A percentile compares a stretch with the other conserved stretches of the same genome.
These are phyloP conservation scores for Eucalyptus brandiana DNA, from an alignment of 345 rosid genomes.

Conservation along the genomic window DNA sequence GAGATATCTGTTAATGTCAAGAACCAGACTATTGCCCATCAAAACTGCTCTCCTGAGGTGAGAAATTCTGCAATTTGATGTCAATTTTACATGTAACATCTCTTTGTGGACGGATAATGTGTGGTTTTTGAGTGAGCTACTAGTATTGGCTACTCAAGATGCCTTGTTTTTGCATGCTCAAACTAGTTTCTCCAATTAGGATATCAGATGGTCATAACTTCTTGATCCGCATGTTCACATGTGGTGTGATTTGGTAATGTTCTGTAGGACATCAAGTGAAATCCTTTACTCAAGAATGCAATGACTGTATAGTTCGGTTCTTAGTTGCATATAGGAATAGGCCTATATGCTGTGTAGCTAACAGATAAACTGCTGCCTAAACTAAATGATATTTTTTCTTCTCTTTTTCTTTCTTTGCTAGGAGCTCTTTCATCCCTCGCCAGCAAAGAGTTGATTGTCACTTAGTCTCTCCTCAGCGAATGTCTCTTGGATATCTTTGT, in stretches of 20 bases:
- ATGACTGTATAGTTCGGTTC: not conserved
- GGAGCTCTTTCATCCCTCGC: not conserved
- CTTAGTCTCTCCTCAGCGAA: not conserved
- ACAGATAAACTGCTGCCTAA: not conserved
- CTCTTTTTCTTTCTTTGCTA: not conserved
- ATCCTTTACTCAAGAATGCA: not conserved
- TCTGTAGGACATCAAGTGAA: not conserved
- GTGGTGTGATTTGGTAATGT: not conserved
- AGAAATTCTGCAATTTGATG: not conserved
- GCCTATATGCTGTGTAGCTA: not conserved
- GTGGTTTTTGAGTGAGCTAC: not conserved
- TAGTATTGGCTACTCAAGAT: not conserved
- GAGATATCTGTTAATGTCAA: slow-evolving; percentile 56
- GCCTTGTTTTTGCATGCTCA: not conserved
- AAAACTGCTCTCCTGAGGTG: slow-evolving; percentile 63
- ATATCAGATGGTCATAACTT: not conserved
- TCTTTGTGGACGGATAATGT: not conserved
- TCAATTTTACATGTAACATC: not conserved
- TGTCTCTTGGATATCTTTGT: not conserved
- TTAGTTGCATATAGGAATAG: not conserved
- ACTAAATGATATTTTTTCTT: not conserved
- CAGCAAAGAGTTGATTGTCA: not conserved
- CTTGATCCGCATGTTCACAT: not conserved
- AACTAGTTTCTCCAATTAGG: not conserved
- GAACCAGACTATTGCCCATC: slow-evolving; percentile 48